phyloP scores from a whole-genome alignment of 345 rosid genomes.

The Eucalyptus regnans region DNA sequence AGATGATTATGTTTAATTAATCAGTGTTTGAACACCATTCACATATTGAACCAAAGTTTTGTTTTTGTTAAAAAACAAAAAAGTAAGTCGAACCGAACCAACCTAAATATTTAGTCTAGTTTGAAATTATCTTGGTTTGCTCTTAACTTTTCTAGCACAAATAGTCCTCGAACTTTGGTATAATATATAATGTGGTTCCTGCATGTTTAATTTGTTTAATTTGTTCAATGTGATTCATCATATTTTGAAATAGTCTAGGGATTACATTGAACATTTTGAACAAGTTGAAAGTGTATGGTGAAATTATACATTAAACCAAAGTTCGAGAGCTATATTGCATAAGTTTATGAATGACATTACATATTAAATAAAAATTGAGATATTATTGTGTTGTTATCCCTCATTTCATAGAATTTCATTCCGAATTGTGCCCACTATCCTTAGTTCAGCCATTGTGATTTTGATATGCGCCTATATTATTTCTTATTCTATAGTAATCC shows the following conservation, averaged over 20 bases:
- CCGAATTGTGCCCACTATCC: fast-evolving
- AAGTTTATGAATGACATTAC: fast-evolving
- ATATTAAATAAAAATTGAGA: fast-evolving
- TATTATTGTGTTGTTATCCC: fast-evolving
- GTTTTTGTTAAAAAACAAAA: neutral
- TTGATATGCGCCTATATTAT: neutral
- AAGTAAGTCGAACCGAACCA: fast-evolving
- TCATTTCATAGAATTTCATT: fast-evolving
- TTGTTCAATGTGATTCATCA: too few species aligned
- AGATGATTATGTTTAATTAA: neutral
- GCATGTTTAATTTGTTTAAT: fast-evolving
- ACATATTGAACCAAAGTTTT: fast-evolving
- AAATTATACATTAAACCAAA: fast-evolving
- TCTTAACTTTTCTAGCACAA: fast-evolving
- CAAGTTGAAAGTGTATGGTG: fast-evolving
- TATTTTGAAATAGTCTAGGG: fast-evolving
- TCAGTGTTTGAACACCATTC: too few species aligned
- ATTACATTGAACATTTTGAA: fast-evolving
- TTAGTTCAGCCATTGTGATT: neutral
- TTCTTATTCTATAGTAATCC: neutral
- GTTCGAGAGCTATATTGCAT: fast-evolving
- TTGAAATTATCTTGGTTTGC: neutral
- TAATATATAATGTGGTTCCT: fast-evolving
- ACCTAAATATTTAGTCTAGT: neutral
- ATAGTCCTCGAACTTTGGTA: fast-evolving